Base-by-base conservation (phyloP, 169 alveolate species). In the Plasmodium billcollinsi region DNA sequence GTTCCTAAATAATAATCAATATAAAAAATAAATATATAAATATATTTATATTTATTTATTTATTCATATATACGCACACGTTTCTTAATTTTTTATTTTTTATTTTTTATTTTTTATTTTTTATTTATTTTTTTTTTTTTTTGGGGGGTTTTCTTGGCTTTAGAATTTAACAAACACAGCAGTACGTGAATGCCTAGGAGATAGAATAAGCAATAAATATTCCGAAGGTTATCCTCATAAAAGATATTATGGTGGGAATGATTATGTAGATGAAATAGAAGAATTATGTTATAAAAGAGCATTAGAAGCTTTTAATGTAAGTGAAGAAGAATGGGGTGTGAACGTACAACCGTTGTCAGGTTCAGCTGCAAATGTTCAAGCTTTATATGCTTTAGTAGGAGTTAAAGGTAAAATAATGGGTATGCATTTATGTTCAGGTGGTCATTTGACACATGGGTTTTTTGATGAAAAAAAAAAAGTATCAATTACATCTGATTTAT, bases 211-310 rank as follows among this genome's bases (percentile, higher is more conserved):
- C 29, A 97, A 97, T 96, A 97, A 98, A 92, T 98, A 98, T 85
- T 90, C 98, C 26, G 99, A 99, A 90, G 99, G 99, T 6, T 97
- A 97, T 89, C 98, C 99, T 14, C 99, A 99, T 18, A 97, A 98
- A 12, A 93, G 99, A 76, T 97, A 97, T 88, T 98, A 97, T 78
- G 98, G 98, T 45, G 99, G 99, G 47, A 96, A 96, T 59, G 97
- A 96, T 72, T 92, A 94, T 72, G 93, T 96, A 9, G 99, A 97
- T 80, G 94, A 95, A 71, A 88, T 96, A 14, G 99, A 97, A 85
- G 65, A 76, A 12, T 94, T 97, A 0, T 97, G 99, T 93, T 94
- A 94, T 71, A 76, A 97, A 86, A 95, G 99, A 88, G 99, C 99
- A 1, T 89, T 98, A 72, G 94, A 97, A 67, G 99, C 99, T 12